phyloP scores from a whole-genome alignment of 75 land plant species.

The Larix kaempferi region DNA sequence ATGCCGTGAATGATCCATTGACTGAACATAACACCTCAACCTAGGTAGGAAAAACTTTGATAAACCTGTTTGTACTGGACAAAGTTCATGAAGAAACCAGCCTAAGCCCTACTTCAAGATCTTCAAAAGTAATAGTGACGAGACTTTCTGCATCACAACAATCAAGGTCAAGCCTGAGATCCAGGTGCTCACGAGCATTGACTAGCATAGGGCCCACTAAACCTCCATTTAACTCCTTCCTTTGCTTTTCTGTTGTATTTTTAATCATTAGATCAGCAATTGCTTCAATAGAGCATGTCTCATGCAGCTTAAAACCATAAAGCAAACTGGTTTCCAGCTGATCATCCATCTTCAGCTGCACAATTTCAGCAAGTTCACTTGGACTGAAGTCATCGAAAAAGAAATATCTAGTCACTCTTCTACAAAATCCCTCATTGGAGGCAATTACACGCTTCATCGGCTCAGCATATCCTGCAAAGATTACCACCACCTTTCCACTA shows the following conservation, averaged over 20 bases:
- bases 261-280: constrained; percentile 56
- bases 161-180: constrained; percentile 72
- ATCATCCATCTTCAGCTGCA: constrained; percentile 63
- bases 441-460: constrained; percentile 83
- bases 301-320: constrained; percentile 77
- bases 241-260: constrained; percentile 65
- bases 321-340: constrained; percentile 46
- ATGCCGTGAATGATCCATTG: not conserved
- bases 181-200: constrained; percentile 84
- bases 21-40: not conserved
- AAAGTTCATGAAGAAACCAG: constrained; percentile 7
- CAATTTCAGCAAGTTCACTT: constrained; percentile 62
- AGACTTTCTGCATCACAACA: constrained; percentile 63
- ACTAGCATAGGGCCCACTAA: constrained; percentile 80
- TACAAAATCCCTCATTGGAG: constrained; percentile 71
- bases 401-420: constrained; percentile 80
- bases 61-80: not conserved
- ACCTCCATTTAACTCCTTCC: constrained; percentile 88
- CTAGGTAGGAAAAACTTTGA: not conserved
- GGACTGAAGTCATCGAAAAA: constrained; percentile 62
- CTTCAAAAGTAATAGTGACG: constrained; percentile 76
- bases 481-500: constrained; percentile 78
- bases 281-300: constrained; percentile 54
- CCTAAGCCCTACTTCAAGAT: constrained; percentile 63
- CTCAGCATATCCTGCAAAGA: constrained; percentile 94